phyloP scores from a whole-genome alignment of 75 land plant species.

The Ceratopteris richardii region DNA sequence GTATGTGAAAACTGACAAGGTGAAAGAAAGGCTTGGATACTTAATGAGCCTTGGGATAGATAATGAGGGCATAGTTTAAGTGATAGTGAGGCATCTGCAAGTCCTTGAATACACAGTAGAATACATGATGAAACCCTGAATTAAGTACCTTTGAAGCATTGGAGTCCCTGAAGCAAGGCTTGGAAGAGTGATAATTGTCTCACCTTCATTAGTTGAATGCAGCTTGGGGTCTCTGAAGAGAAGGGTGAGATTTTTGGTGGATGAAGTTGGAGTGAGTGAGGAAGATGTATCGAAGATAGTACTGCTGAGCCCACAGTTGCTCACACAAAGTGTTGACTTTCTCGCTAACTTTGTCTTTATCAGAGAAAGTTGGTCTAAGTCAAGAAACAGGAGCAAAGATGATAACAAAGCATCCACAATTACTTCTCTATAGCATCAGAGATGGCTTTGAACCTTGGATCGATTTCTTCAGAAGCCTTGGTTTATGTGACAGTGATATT shows the following conservation, averaged over 20 bases:
- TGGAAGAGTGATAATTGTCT: constrained; percentile 55
- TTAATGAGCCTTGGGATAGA: constrained; percentile 60
- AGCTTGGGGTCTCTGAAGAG: constrained; percentile 67
- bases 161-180: constrained; percentile 64
- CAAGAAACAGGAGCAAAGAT: constrained; percentile 63
- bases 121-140: constrained; percentile 54
- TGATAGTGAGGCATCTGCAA: constrained; percentile 71
- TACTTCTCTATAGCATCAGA: constrained; percentile 80
- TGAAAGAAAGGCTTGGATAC: constrained; percentile 55
- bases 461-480: constrained; percentile 76
- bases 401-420: constrained; percentile 84
- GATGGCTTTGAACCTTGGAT: constrained; percentile 65
- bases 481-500: constrained; percentile 62
- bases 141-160: constrained; percentile 48
- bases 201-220: constrained; percentile 68
- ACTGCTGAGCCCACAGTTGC: constrained; percentile 68
- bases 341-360: too few species aligned
- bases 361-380: constrained; percentile 60
- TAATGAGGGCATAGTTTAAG: constrained; percentile 42
- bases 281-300: constrained; percentile 58
- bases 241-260: constrained; percentile 57
- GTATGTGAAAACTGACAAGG: constrained; percentile 46
- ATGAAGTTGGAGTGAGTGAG: constrained; percentile 64
- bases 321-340: constrained; percentile 59
- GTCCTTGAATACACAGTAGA: constrained; percentile 76